These are phyloP conservation scores for Cytospora schulzeri DNA, from an alignment of 2,329 filamentous ascomycete species.

Conservation along the genomic window DNA sequence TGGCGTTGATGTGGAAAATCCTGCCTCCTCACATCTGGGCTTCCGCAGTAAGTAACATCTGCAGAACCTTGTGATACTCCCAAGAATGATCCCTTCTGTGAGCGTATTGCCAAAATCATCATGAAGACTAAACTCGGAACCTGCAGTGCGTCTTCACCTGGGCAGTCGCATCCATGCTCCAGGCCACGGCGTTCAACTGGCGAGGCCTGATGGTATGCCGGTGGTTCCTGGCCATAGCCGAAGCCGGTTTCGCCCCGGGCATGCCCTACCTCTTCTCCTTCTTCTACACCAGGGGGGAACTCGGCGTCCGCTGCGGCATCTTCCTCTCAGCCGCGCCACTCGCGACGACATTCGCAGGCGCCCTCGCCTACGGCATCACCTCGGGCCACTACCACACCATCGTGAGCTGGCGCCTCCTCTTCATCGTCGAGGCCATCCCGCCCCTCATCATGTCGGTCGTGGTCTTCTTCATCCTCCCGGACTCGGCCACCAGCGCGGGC, in stretches of 20 bases:
- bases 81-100: background rate
- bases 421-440: constrained; percentile 67
- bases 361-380: constrained; percentile 66
- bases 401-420: constrained; percentile 65
- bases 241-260: constrained; percentile 45
- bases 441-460: constrained; percentile 56
- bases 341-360: constrained; percentile 67
- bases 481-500: constrained; percentile 52
- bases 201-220: constrained; percentile 42
- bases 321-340: constrained; percentile 70
- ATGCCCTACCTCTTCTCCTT: constrained; percentile 28
- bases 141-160: constrained; percentile 31
- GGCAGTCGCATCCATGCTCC: constrained; percentile 37
- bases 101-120: too few relatives aligned
- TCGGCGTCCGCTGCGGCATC: constrained; percentile 71
- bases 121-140: background rate
- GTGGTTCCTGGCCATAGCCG: constrained; percentile 46
- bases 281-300: constrained; percentile 49
- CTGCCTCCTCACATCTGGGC: constrained; percentile 41
- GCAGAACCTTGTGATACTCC: background rate
- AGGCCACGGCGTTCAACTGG: constrained; percentile 40
- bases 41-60: constrained; percentile 18
- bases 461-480: constrained; percentile 57
- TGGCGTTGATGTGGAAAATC: constrained; percentile 46
- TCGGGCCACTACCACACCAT: constrained; percentile 52